Conservation (phyloP, 805 yeast genomes). For the Starmerella gropengiesseri region DNA sequence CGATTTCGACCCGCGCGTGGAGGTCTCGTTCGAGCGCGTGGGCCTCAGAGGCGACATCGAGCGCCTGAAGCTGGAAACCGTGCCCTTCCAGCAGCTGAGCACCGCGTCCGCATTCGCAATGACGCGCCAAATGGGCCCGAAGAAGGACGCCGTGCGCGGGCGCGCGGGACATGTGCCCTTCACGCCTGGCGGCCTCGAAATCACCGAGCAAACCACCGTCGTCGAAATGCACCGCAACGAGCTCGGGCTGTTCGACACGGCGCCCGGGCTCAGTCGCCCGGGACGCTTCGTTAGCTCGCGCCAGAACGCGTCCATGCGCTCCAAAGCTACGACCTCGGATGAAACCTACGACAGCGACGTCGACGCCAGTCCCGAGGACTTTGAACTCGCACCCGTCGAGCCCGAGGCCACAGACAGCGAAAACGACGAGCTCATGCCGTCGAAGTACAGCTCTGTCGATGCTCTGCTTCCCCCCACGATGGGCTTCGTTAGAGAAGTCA, state of each 20-base stretch:
- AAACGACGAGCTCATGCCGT: constrained; percentile 2
- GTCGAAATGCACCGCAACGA: constrained; percentile 49
- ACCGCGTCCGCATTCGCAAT: constrained; percentile 64
- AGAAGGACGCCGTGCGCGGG: constrained; percentile 56
- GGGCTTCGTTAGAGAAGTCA: constrained; percentile 34
- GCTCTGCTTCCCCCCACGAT: constrained; percentile 42
- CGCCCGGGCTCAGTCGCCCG: constrained; percentile 76
- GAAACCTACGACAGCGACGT: constrained; percentile 12
- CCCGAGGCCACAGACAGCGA: constrained; percentile 13
- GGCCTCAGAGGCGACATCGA: constrained; percentile 68
- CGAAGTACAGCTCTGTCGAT: constrained; percentile 31
- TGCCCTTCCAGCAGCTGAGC: constrained; percentile 37
- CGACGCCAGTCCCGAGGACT: constrained; percentile 18
- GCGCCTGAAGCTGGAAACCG: constrained; percentile 51
- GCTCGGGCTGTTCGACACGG: constrained; percentile 68
- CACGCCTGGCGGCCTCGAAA: constrained; percentile 76
- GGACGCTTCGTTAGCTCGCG: constrained; percentile 29
- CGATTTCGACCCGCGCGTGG: constrained; percentile 48
- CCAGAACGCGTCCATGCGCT: not conserved
- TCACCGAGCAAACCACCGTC: constrained; percentile 25
- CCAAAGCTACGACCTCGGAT: constrained; percentile 12
- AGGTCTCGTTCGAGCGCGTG: constrained; percentile 53
- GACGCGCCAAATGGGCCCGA: constrained; percentile 53
- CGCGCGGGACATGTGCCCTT: constrained; percentile 71
- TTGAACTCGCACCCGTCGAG: constrained; percentile 8